Percentiles rank a stretch among this genome's conserved stretches.
These are phyloP conservation scores for Pythium phragmitis DNA, from an alignment of 352 stramenopile species.

Conservation along the genomic window DNA sequence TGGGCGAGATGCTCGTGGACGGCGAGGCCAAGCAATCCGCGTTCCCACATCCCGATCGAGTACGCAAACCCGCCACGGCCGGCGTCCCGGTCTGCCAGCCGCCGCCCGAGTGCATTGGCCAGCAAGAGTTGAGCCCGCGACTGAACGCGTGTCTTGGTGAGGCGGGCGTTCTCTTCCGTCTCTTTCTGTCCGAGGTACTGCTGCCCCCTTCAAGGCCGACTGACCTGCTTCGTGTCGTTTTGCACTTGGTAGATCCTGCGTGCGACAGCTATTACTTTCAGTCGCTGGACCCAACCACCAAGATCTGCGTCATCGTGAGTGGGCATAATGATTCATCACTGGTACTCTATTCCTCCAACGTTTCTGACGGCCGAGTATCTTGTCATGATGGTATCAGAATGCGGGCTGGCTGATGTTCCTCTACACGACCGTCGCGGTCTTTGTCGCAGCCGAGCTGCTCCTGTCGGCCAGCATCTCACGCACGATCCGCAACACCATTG, in stretches of 20 bases:
- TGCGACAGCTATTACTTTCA: constrained; percentile 71
- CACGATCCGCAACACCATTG: constrained; percentile 1
- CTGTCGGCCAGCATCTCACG: constrained; percentile 35
- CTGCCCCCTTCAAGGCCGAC: neutral
- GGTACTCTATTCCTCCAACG: no score
- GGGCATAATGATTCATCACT: no score
- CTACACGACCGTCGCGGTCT: constrained; percentile 33
- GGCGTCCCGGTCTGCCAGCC: constrained; percentile 22
- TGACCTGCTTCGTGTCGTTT: neutral
- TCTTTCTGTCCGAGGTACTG: no score
- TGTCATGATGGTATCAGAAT: constrained; percentile 27
- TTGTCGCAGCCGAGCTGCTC: constrained; percentile 41
- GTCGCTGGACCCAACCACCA: constrained; percentile 38
- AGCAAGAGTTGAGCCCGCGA: constrained; percentile 39
- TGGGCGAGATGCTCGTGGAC: constrained; percentile 50
- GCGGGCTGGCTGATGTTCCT: constrained; percentile 37
- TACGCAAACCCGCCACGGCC: neutral
- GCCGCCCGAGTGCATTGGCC: constrained; percentile 31
- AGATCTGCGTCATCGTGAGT: constrained; percentile 59
- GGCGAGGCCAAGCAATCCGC: constrained; percentile 37
- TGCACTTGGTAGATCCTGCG: constrained; percentile 42
- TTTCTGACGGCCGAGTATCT: no score
- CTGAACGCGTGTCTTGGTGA: constrained; percentile 56
- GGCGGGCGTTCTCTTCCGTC: neutral
- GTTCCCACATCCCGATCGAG: constrained; percentile 11